These are phyloP conservation scores for Evernia prunastri DNA, from an alignment of 495 filamentous ascomycete genomes.

Conservation along the genomic window DNA sequence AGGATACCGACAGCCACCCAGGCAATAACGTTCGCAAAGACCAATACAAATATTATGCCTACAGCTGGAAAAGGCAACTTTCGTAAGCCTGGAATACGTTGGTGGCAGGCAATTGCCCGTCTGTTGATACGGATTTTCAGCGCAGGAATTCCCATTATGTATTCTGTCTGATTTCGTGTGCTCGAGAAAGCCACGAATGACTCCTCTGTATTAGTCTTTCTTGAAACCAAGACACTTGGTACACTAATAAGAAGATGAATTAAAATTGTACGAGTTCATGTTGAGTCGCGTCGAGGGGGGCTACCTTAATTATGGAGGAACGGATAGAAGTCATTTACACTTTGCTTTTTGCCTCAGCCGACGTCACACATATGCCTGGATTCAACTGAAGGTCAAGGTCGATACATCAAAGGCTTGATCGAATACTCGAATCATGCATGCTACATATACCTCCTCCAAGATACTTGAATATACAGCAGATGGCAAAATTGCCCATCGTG, in stretches of 20 bases:
- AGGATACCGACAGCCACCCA: conserved; percentile 71
- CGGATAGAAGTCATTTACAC: background rate
- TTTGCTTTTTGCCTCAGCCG: background rate
- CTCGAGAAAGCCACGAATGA: background rate
- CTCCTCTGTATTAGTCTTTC: background rate
- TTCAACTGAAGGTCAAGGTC: background rate
- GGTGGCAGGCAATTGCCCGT: conserved; percentile 29
- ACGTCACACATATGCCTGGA: background rate
- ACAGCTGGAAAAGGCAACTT: conserved; percentile 60
- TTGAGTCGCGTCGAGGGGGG: background rate
- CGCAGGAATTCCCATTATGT: conserved; percentile 7
- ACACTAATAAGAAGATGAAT: background rate
- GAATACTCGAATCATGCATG: background rate
- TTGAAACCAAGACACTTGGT: background rate
- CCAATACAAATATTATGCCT: conserved; percentile 58
- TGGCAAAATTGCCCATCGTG: conserved; percentile 8
- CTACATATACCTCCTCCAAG: background rate
- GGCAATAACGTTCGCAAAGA: conserved; percentile 58
- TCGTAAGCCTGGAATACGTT: conserved; percentile 43
- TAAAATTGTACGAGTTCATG: background rate
- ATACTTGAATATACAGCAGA: background rate
- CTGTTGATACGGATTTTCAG: conserved; percentile 9
- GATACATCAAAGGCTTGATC: background rate
- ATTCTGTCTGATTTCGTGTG: conserved; percentile 2
- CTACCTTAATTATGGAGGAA: conserved; percentile 3